Conservation (phyloP, 345 rosid species). For the Pugionium dolabratum region DNA sequence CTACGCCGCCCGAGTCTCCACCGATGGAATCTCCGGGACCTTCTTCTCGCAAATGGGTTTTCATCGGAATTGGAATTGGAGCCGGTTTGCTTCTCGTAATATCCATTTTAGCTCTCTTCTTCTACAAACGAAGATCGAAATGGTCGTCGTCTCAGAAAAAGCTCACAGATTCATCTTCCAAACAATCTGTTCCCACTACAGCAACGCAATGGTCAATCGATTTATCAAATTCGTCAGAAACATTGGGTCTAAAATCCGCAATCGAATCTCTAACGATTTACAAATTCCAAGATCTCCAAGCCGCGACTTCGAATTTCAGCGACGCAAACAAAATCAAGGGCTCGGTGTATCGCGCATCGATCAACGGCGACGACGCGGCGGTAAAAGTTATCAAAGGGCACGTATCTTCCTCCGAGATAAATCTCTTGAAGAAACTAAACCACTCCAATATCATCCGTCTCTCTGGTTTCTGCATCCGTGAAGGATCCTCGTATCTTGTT, state of each 20-base stretch:
- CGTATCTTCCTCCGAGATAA: slow-evolving; percentile 68
- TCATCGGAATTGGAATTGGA: slow-evolving; percentile 61
- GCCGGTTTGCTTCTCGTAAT: slow-evolving; percentile 47
- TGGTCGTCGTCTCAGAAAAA: slow-evolving; percentile 33
- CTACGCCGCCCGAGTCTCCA: slow-evolving; percentile 30
- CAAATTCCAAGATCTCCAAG: slow-evolving; percentile 56
- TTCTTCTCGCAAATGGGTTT: slow-evolving; percentile 59
- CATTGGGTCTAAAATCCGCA: slow-evolving; percentile 49
- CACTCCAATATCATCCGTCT: slow-evolving; percentile 80
- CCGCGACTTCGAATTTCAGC: slow-evolving; percentile 62
- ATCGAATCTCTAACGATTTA: slow-evolving; percentile 66
- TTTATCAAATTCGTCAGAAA: slow-evolving; percentile 37
- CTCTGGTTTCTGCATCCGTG: slow-evolving; percentile 77
- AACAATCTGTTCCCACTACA: slow-evolving; percentile 37
- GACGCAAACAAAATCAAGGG: slow-evolving; percentile 62
- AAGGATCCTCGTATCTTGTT: slow-evolving; percentile 79
- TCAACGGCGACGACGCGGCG: slow-evolving; percentile 75
- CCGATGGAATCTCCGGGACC: slow-evolving; percentile 41
- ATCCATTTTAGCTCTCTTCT: slow-evolving; percentile 37
- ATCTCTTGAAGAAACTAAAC: slow-evolving; percentile 71
- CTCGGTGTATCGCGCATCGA: slow-evolving; percentile 61
- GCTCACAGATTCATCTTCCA: slow-evolving; percentile 40
- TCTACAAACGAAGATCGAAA: slow-evolving; percentile 33
- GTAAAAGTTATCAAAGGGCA: slow-evolving; percentile 82
- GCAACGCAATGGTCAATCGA: slow-evolving; percentile 46